Base-by-base conservation (phyloP, 2,329 filamentous ascomycete species). In the Fusarium kyushuense region DNA sequence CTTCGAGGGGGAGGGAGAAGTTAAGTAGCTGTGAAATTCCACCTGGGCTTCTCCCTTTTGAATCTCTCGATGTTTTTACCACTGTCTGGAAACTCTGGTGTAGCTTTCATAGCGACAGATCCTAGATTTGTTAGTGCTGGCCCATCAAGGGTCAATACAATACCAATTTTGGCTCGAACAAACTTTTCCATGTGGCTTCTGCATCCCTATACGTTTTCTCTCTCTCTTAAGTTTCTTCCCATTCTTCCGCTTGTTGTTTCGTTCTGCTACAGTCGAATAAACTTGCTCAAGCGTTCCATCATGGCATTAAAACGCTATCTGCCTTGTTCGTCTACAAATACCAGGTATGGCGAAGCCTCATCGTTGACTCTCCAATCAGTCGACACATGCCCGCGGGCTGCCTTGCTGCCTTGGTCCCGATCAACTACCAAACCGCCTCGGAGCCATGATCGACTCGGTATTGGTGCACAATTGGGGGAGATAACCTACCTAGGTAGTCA, bases 1-100 rank as follows among this genome's bases (percentile, higher is more conserved):
- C 47, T 51, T 25, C 9, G 16, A 40, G n/a, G 30, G 30, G 14
- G 17, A 51, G 14, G 14, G n/a, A n/a, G 17, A 27, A 27, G 33
- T 38, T 51, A 40, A 51, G 32, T 51, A 51, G 47, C 33, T 40
- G 23, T 30, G 27, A 12, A 38, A 38, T 40, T n/a, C 47, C 47
- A 19, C 47, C 7, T 51, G 21, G 7, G 5, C 12, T 40, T 27
- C n/a, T 16, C 47, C n/a, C 23, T 14, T 29, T 16, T 25, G n/a
- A 12, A 35, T 29, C 23, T 5, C 12, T 40, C 25, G 13, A 40
- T 38, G 27, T 14, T 35, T 51, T 19, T 11, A 27, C 25, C 33
- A 16, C n/a, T 17, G 13, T 17, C n/a, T 6, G 35, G 27, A 19
- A 32, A 30, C 19, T 19, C 14, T 17, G 21, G n/a, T 19, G 12